Evolutionary conservation across 805 yeast genomes (phyloP), one percentile per base, ranked within the genome.

Genomic region (Kuraishia capsulata): DNA sequence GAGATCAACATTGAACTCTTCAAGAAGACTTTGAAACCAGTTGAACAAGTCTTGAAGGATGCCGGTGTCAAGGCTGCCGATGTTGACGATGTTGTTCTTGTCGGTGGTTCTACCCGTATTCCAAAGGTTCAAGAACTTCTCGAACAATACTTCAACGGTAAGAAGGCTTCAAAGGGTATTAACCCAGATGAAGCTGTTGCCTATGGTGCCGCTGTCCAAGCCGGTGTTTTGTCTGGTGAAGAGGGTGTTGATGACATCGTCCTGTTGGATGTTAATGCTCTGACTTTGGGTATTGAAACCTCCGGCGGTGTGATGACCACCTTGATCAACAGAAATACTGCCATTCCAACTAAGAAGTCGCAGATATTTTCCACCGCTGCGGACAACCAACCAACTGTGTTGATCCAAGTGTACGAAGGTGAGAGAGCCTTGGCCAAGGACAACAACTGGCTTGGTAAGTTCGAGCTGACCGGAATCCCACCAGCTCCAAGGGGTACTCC

Each of bases 181-280:
- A 90, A 90, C 73, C 97, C 98, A 47, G 98, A 90, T 70, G 98
- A 90, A 74, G 98, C 98, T 62, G 97, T 90, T 57, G 98, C 97
- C 33, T 90, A 81, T 56, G 98, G 98, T 77, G 97, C 97, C 44
- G 97, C 98, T 47, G 97, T 90, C 47, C 98, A 90, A 73, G 97
- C 96, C 42, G 97, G 97, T 72, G 94, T 90, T 52, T 71, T 90
- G 49, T 79, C 95, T 40, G 97, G 97, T 65, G 96, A 89, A 67
- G 88, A 82, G 55, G 92, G 94, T 63, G 92, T 80, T 46, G 94
- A 83, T 54, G 92, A 83, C 59, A 80, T 83, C 53, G 90, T 90
- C 47, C 71, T 88, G 57, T 75, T 89, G 56, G 97, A 88, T 68
- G 96, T 88, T 46, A 86, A 89, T 54, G 95, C 97, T 54, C 77